Evolutionary conservation across 345 rosid species (phyloP), one percentile per base, ranked within the genome.

Genomic region (Populus nigra): DNA sequence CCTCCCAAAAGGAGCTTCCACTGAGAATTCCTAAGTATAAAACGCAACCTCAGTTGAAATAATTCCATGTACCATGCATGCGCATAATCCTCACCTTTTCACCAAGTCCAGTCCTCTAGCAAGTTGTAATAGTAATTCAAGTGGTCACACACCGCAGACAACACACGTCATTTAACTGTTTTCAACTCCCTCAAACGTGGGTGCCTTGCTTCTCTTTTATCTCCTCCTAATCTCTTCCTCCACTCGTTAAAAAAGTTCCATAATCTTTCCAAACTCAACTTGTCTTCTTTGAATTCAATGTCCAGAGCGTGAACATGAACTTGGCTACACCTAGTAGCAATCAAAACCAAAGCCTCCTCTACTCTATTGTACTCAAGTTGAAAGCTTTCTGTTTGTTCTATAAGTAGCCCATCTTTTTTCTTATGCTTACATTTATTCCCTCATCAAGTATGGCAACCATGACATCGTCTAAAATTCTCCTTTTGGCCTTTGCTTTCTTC

Each of bases 261-360:
- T 31, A 22, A 68, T 18, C 72, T 12, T 68, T 35, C 49, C 59
- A 57, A 39, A 65, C 63, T 50, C 79, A 72, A 77, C 74, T 18
- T 29, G 43, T n/a, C 65, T 45, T 75, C 55, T 72, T 63, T 62
- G 43, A 72, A 73, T 63, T 29, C 62, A 55, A 22, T 55, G 69
- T 29, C 79, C 27, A 69, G 74, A 66, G 74, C 63, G 43, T 73
- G 71, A 55, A 4, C 41, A n/a, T 8, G 59, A 71, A 22, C 55
- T 81, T 73, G 79, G 82, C 73, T 63, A 78, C 69, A 78, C 79
- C 84, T 80, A 73, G n/a, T 80, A 73, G n/a, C 35, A 7, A 76
- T 38, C 61, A 49, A 66, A 72, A 55, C 62, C n/a, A 49, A 76
- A 29, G 65, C 78, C 78, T 63, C 72, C 39, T 57, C 69, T 79